Evolutionary conservation across 2,329 filamentous ascomycete genomes (phyloP).

Genomic region (Colletotrichum eremochloae): DNA sequence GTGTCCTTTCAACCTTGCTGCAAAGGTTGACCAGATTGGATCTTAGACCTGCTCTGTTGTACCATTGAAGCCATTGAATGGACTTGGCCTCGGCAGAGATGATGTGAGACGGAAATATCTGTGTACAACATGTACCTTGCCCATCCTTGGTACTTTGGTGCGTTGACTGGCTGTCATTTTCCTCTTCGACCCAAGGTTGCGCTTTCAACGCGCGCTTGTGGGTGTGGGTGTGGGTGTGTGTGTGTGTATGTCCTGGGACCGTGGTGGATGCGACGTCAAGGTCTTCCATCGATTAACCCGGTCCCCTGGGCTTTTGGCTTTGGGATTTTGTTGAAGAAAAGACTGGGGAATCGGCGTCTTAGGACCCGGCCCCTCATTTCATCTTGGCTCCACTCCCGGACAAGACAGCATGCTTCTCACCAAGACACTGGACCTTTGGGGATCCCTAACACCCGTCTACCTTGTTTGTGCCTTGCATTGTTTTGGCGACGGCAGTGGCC

Average conservation of each 20-base stretch:
- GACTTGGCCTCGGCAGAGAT: background rate
- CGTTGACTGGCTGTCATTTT: background rate
- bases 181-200: background rate
- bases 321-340: conserved; percentile 13
- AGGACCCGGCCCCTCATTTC: conserved; percentile 23
- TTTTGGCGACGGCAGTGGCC: conserved; percentile 7
- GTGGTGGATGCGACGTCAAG: background rate
- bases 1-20: background rate
- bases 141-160: background rate
- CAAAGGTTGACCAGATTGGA: background rate
- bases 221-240: background rate
- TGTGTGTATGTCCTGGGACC: background rate
- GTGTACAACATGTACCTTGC: background rate
- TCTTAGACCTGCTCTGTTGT: background rate
- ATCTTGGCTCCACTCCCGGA: conserved; percentile 19
- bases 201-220: background rate
- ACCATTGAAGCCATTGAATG: background rate
- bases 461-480: conserved; percentile 20
- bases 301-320: conserved; percentile 13
- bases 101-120: background rate
- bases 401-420: conserved; percentile 5
- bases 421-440: conserved; percentile 16
- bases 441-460: conserved; percentile 1
- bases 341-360: conserved; percentile 15
- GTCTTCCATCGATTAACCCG: background rate